phyloP scores from a whole-genome alignment of 2,329 filamentous ascomycete genomes.

The Capronia coronata region DNA sequence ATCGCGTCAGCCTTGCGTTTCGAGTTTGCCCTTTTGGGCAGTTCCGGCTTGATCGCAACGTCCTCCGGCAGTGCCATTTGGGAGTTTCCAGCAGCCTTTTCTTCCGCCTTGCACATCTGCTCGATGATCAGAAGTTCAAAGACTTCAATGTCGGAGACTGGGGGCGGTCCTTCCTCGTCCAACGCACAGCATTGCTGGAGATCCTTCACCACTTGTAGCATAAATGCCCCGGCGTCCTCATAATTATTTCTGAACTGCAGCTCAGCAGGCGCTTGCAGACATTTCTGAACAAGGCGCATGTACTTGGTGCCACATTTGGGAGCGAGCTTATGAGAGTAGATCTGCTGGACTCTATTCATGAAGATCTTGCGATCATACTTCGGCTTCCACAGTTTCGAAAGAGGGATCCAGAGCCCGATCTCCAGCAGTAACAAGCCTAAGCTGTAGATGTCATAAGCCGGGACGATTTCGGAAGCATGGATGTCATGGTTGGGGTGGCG shows the following conservation, averaged over 20 bases:
- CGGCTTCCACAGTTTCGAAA: slow-evolving; percentile 57
- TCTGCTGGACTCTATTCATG: slow-evolving; percentile 56
- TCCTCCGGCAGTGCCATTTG: slow-evolving; percentile 7
- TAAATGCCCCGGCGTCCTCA: slow-evolving; percentile 25
- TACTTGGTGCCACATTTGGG: slow-evolving; percentile 59
- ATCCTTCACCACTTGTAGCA: slow-evolving; percentile 27
- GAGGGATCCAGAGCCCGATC: slow-evolving; percentile 57
- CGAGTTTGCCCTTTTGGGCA: slow-evolving; percentile 14
- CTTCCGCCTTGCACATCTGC: slow-evolving; percentile 26
- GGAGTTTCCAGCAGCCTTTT: slow-evolving; percentile 10
- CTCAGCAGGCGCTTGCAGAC: slow-evolving; percentile 49
- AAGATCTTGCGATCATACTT: slow-evolving; percentile 59
- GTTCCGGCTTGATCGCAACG: slow-evolving; percentile 5
- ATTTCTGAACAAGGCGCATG: slow-evolving; percentile 56
- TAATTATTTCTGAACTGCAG: slow-evolving; percentile 25
- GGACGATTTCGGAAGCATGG: slow-evolving; percentile 21
- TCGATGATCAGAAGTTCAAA: slow-evolving; percentile 27
- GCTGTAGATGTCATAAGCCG: slow-evolving; percentile 54
- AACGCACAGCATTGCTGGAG: slow-evolving; percentile 26
- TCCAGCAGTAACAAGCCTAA: slow-evolving; percentile 57
- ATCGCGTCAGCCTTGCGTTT: slow-evolving; percentile 20
- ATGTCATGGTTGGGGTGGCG: slow-evolving; percentile 47
- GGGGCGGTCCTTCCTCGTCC: slow-evolving; percentile 27
- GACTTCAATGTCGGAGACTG: slow-evolving; percentile 26
- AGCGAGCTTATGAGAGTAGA: slow-evolving; percentile 56